Evolutionary conservation across 2,329 filamentous ascomycete species (phyloP).

Genomic region (Gaeumannomyces sp.): DNA sequence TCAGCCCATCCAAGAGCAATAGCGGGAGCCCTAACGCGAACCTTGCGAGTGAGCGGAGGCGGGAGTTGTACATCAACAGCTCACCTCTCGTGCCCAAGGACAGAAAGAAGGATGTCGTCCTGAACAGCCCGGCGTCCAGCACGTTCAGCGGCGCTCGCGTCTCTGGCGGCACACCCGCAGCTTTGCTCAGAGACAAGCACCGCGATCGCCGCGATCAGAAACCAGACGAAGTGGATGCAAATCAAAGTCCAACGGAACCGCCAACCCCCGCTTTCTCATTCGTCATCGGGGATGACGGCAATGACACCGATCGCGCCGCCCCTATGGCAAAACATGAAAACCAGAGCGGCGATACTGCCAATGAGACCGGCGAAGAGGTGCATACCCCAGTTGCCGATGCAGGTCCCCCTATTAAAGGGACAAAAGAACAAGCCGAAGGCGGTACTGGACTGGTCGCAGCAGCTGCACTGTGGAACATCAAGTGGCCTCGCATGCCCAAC

Average conservation of each 20-base stretch:
- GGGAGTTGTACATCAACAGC: conserved; percentile 32
- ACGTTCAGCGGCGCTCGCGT: conserved; percentile 14
- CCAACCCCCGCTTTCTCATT: conserved; percentile 53
- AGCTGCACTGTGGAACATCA: conserved; percentile 4
- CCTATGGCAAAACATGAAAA: not conserved
- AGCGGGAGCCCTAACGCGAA: conserved; percentile 22
- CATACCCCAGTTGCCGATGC: conserved; percentile 12
- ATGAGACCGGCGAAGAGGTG: conserved; percentile 34
- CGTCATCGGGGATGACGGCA: conserved; percentile 22
- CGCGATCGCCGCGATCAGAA: conserved; percentile 11
- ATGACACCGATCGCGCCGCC: not conserved
- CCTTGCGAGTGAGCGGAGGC: conserved; percentile 40
- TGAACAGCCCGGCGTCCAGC: conserved; percentile 35
- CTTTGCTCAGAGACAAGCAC: not conserved
- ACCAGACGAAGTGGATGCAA: conserved; percentile 16
- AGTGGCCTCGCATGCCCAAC: conserved; percentile 9
- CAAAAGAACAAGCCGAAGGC: not conserved
- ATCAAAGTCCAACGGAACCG: conserved; percentile 26
- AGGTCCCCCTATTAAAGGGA: not conserved
- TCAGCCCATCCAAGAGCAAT: conserved; percentile 46
- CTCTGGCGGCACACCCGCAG: too few species aligned
- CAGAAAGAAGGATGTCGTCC: conserved; percentile 13
- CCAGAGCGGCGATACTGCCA: conserved; percentile 14
- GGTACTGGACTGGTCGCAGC: not conserved
- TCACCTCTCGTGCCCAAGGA: conserved; percentile 14